Percentiles rank a stretch among this genome's conserved stretches.
Conservation (phyloP, 208 protist species). For the Angomonas deanei region DNA sequence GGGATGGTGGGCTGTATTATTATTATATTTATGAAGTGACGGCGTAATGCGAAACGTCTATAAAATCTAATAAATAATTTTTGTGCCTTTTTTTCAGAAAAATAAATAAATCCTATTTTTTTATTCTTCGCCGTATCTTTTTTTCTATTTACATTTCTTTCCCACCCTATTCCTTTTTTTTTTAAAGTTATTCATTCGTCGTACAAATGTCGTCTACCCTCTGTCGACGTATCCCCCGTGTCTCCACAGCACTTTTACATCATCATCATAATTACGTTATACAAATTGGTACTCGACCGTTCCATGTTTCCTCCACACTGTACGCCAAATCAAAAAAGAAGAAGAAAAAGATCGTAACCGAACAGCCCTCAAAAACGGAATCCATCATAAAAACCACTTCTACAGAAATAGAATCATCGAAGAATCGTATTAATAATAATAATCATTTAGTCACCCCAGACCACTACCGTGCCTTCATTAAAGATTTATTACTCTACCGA, state of each 20-base stretch:
- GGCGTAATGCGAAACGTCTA: neutral
- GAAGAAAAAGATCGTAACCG: too few relatives aligned
- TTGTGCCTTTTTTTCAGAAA: neutral
- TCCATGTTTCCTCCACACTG: too few relatives aligned
- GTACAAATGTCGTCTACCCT: too few relatives aligned
- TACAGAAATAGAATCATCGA: neutral
- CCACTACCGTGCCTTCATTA: conserved; percentile 68
- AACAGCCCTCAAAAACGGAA: too few relatives aligned
- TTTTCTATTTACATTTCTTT: neutral
- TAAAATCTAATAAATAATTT: neutral
- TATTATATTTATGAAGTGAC: conserved; percentile 60
- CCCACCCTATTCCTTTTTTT: too few relatives aligned
- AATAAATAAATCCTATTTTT: neutral
- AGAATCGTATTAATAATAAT: neutral
- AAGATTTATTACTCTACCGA: conserved; percentile 72
- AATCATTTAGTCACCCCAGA: conserved; percentile 9
- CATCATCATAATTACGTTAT: too few relatives aligned
- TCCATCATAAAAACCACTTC: neutral
- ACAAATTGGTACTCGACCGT: too few relatives aligned
- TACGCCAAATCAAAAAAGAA: too few relatives aligned
- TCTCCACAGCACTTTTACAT: too few relatives aligned
- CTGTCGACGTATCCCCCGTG: too few relatives aligned
- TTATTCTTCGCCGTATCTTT: neutral
- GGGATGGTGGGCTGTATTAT: conserved; percentile 78
- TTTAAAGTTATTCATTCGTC: too few relatives aligned